phyloP scores from a whole-genome alignment of 495 filamentous ascomycete genomes.

The Xylaria cubensis region DNA sequence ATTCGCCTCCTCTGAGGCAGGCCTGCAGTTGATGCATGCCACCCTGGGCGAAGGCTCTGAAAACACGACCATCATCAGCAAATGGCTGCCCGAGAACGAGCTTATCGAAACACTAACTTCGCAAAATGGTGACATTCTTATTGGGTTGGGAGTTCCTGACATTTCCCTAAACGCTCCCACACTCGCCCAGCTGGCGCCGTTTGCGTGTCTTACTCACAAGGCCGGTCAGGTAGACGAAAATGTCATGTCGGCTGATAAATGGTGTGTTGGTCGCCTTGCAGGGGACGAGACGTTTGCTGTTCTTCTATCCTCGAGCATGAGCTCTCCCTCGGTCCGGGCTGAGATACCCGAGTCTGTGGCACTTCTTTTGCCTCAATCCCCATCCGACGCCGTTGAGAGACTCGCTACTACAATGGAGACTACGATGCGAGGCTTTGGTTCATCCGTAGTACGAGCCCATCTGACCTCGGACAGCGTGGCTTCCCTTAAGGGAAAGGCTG shows the following conservation, averaged over 20 bases:
- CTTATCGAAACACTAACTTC: neutral
- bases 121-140: neutral
- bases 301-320: neutral
- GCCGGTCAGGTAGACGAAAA: neutral
- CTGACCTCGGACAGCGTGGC: neutral
- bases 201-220: neutral
- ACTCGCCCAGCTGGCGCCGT: neutral
- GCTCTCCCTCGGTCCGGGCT: neutral
- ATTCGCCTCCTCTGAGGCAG: neutral
- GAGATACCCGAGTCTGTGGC: neutral
- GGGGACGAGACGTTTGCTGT: neutral
- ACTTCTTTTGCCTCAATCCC: neutral
- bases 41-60: neutral
- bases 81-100: neutral
- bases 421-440: neutral
- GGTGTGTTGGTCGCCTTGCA: neutral
- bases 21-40: neutral
- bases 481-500: neutral
- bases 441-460: neutral
- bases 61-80: neutral
- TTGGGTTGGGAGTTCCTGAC: conserved; percentile 2
- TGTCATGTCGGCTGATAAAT: neutral
- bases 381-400: neutral
- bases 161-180: neutral
- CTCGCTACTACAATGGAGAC: neutral